Conservation (phyloP, 208 protist genomes). For the Polymyxa betae region DNA sequence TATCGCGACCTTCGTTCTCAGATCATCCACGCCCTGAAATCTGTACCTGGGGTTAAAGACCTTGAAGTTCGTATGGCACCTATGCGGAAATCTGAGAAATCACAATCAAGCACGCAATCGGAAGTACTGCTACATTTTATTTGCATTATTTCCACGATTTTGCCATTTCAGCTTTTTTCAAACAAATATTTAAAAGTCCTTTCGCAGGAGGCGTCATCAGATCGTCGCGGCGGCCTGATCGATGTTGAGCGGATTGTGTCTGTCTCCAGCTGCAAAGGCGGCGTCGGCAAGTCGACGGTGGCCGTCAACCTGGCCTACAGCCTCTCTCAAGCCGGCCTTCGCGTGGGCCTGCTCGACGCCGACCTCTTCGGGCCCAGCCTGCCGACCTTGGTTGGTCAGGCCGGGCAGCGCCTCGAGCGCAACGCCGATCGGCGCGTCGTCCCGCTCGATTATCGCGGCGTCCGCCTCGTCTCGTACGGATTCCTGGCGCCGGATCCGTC, state of each 20-base stretch:
- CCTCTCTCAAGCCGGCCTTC: constrained; percentile 21
- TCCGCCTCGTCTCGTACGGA: constrained; percentile 66
- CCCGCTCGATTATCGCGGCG: constrained; percentile 36
- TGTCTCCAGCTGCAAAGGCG: constrained; percentile 56
- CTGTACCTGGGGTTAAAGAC: background rate
- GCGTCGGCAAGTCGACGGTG: constrained; percentile 73
- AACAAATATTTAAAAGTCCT: background rate
- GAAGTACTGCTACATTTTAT: too few relatives aligned
- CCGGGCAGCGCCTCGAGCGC: constrained; percentile 5
- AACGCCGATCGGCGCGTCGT: background rate
- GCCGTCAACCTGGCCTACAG: constrained; percentile 63
- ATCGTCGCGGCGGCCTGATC: background rate
- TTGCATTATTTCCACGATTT: too few relatives aligned
- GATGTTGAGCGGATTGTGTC: background rate
- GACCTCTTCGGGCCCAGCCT: constrained; percentile 68
- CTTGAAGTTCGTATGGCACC: background rate
- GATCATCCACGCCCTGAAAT: background rate
- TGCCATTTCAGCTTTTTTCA: too few relatives aligned
- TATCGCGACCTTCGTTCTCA: background rate
- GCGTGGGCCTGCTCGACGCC: constrained; percentile 68
- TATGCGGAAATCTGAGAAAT: background rate
- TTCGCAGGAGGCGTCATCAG: background rate
- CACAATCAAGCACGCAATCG: too few relatives aligned
- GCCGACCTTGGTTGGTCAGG: constrained; percentile 61
- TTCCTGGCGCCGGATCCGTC: constrained; percentile 44